These are phyloP conservation scores for Leucocoprinus birnbaumii DNA, from an alignment of 768 basidiomycete genomes.

Conservation along the genomic window DNA sequence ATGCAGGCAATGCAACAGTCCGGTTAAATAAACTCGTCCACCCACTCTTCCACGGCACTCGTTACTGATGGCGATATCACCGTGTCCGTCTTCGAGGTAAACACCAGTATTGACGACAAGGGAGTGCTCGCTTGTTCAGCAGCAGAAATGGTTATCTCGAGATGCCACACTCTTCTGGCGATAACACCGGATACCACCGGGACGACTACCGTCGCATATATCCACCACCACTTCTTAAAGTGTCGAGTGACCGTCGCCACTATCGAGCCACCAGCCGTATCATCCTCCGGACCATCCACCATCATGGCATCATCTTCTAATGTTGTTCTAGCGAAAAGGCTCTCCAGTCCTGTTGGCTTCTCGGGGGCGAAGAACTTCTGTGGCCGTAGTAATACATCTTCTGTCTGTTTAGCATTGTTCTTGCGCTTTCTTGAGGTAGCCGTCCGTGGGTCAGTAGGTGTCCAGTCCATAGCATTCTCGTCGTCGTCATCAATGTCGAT, in stretches of 20 bases:
- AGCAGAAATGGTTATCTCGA: neutral
- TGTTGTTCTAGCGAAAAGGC: slow-evolving; percentile 59
- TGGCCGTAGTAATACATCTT: slow-evolving; percentile 58
- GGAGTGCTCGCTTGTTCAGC: neutral
- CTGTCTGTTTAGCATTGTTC: slow-evolving; percentile 19
- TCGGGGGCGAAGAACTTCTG: slow-evolving; percentile 79
- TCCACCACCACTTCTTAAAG: slow-evolving; percentile 33
- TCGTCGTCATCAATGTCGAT: slow-evolving; percentile 12
- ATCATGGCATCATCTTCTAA: slow-evolving; percentile 43
- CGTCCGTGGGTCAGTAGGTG: slow-evolving; percentile 43
- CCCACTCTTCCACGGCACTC: neutral
- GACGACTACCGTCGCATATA: slow-evolving; percentile 28
- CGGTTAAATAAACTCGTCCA: no score
- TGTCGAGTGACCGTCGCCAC: slow-evolving; percentile 13
- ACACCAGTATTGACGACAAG: no score
- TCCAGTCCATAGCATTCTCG: slow-evolving; percentile 60
- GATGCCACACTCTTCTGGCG: slow-evolving; percentile 1
- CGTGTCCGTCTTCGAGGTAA: no score
- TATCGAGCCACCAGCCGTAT: neutral
- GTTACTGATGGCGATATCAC: neutral
- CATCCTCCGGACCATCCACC: slow-evolving; percentile 9
- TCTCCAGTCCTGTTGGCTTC: slow-evolving; percentile 73
- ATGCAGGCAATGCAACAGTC: no score
- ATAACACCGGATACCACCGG: slow-evolving; percentile 21
- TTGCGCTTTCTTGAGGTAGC: slow-evolving; percentile 19